A percentile compares a stretch with the other conserved stretches of the same genome.
Evolutionary conservation across 2,329 filamentous ascomycete genomes (phyloP).

Genomic region (Fusarium luffae): DNA sequence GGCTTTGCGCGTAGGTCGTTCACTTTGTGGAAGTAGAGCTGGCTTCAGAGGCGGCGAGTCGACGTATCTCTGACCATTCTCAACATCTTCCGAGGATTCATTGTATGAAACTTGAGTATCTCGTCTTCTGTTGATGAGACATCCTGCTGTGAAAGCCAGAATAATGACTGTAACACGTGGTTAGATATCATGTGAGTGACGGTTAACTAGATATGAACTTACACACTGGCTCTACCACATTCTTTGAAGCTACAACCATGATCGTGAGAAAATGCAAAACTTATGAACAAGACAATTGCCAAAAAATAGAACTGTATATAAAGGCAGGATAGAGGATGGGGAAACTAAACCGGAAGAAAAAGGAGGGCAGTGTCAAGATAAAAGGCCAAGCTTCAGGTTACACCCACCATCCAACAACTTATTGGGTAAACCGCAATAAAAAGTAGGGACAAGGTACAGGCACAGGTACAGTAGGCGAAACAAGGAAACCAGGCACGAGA

Average conservation of each 20-base stretch:
- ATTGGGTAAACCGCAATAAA: neutral
- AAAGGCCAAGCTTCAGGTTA: neutral
- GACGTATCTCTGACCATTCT: conserved; percentile 24
- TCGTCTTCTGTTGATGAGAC: conserved; percentile 42
- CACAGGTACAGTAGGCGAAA: neutral
- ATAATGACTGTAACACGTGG: conserved; percentile 30
- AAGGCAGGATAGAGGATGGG: neutral
- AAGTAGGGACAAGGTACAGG: neutral
- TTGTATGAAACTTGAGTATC: neutral
- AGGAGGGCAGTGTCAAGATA: neutral
- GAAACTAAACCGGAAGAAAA: neutral
- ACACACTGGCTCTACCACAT: conserved; percentile 31
- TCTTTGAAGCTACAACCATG: conserved; percentile 17
- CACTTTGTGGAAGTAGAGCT: conserved; percentile 12
- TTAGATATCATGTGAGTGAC: neutral
- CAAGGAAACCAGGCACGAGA: conserved; percentile 19
- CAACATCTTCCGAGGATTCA: conserved; percentile 28
- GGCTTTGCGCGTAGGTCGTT: conserved; percentile 26
- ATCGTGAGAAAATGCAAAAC: neutral
- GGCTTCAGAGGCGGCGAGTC: conserved; percentile 42
- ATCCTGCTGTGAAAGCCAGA: conserved; percentile 38
- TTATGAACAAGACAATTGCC: neutral
- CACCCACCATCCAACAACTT: neutral
- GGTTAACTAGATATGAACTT: neutral
- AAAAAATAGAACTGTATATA: neutral